Evolutionary conservation across 331 rosid species (phyloP).

Genomic region (Arachis monticola): DNA sequence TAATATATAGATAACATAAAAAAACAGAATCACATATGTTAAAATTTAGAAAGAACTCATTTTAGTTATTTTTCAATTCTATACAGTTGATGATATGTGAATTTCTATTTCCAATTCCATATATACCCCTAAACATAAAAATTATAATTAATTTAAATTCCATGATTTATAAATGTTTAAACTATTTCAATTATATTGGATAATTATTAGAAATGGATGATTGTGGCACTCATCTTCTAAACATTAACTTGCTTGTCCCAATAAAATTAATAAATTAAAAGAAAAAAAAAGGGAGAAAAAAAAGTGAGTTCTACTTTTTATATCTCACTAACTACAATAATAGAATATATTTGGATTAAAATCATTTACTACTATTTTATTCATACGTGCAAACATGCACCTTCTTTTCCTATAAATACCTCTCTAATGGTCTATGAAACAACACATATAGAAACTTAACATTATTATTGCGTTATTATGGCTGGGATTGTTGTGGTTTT

Average conservation of each 20-base stretch:
- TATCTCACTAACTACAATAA: not conserved
- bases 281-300: not conserved
- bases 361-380: not conserved
- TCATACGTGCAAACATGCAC: not conserved
- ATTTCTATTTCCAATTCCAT: too few species aligned
- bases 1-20: too few species aligned
- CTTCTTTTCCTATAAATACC: slow-evolving; percentile 32
- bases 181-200: too few species aligned
- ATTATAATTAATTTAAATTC: too few species aligned
- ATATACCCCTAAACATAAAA: too few species aligned
- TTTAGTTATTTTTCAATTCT: too few species aligned
- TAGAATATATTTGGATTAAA: not conserved
- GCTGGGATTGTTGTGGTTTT: slow-evolving; percentile 48
- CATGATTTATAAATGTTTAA: too few species aligned
- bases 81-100: too few species aligned
- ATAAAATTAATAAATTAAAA: not conserved
- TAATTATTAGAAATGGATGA: too few species aligned
- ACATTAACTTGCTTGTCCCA: slow-evolving; percentile 3
- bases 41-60: too few species aligned
- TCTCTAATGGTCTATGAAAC: not conserved
- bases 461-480: slow-evolving; percentile 29
- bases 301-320: slow-evolving; percentile 1
- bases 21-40: too few species aligned
- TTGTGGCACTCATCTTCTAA: too few species aligned
- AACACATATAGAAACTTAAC: not conserved